These are phyloP conservation scores for Fraxinus floribunda DNA, from an alignment of 305 asterid genomes.

Conservation along the genomic window DNA sequence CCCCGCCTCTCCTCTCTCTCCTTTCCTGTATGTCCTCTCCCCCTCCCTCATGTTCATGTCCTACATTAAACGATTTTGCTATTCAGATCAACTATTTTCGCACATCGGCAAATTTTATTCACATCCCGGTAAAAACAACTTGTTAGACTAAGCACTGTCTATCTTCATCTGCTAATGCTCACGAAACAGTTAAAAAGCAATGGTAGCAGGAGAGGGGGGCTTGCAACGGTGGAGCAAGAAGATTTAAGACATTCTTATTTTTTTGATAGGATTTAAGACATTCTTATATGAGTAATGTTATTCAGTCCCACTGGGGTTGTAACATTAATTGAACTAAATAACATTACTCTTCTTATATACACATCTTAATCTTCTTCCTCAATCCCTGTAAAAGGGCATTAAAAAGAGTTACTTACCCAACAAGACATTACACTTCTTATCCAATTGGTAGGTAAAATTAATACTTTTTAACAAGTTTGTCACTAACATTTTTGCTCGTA, in stretches of 20 bases:
- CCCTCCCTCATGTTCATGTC: neutral
- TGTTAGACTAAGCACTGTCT: neutral
- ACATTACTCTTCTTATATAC: too few relatives aligned
- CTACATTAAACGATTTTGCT: neutral
- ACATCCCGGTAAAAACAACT: neutral
- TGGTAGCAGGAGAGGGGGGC: too few relatives aligned
- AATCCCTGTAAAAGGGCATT: neutral
- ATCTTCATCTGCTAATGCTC: neutral
- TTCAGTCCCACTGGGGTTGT: too few relatives aligned
- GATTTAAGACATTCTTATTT: too few relatives aligned
- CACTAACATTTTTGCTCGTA: neutral
- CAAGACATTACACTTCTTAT: neutral
- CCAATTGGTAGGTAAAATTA: neutral
- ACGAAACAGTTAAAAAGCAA: too few relatives aligned
- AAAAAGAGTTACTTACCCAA: neutral
- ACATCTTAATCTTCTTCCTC: neutral
- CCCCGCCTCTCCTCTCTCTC: slow-evolving; percentile 59
- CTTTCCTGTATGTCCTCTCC: slow-evolving; percentile 53
- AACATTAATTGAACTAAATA: too few relatives aligned
- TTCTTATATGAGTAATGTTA: too few relatives aligned
- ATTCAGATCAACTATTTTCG: neutral
- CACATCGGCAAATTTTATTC: neutral
- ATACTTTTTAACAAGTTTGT: neutral
- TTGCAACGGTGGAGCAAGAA: too few relatives aligned
- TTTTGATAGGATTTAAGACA: too few relatives aligned